Percentiles rank a stretch among this genome's conserved stretches.
Evolutionary conservation across 805 yeast species (phyloP).

Genomic region (Saturnispora diversa): DNA sequence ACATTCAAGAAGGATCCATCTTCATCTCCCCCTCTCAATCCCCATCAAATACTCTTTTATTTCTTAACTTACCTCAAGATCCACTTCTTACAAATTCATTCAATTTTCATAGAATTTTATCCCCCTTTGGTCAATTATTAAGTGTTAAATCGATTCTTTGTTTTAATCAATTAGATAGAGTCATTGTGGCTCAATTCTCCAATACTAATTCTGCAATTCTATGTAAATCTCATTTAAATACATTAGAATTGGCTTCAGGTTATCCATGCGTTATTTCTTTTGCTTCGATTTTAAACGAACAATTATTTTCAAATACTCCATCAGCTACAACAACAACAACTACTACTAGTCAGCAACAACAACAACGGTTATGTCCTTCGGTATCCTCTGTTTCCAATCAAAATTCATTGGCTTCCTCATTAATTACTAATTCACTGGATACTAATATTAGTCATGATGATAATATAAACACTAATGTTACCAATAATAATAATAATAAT

Average conservation of each 20-base stretch:
- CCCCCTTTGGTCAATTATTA: constrained; percentile 52
- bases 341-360: constrained; percentile 1
- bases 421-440: too few relatives aligned
- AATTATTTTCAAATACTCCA: background rate
- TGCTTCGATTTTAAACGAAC: constrained; percentile 53
- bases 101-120: constrained; percentile 44
- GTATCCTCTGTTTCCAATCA: constrained; percentile 1
- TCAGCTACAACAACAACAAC: constrained; percentile 3
- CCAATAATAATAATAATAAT: too few relatives aligned
- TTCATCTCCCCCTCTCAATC: constrained; percentile 68
- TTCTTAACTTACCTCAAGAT: constrained; percentile 67
- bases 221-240: constrained; percentile 71
- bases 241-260: constrained; percentile 77
- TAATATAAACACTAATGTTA: too few relatives aligned
- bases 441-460: too few relatives aligned
- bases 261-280: constrained; percentile 70
- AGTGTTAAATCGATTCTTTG: constrained; percentile 52
- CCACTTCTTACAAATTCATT: constrained; percentile 38
- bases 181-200: constrained; percentile 65
- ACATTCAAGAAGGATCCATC: constrained; percentile 49
- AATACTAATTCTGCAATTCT: constrained; percentile 67
- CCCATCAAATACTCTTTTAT: constrained; percentile 68
- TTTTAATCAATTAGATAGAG: constrained; percentile 26
- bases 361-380: too few relatives aligned
- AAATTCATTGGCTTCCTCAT: too few relatives aligned